Conservation (phyloP, 148 eudicot species). For the Rhododendron williamsianum region DNA sequence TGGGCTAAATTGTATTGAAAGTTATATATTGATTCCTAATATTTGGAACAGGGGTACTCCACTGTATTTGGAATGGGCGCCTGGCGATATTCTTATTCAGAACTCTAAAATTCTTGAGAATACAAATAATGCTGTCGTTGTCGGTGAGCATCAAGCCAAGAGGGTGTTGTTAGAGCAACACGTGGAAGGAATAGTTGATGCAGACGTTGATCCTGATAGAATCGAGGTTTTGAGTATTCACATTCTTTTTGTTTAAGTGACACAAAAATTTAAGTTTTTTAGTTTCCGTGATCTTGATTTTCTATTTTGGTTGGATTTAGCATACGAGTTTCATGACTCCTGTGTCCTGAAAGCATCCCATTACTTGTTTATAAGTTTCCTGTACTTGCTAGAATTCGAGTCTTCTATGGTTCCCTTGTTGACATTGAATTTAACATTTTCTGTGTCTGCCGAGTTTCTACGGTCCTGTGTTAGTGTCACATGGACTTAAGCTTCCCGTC, state of each 20-base stretch:
- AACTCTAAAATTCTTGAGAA: constrained; percentile 22
- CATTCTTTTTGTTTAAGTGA: background rate
- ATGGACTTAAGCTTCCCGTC: background rate
- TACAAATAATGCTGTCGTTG: constrained; percentile 23
- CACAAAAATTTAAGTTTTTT: background rate
- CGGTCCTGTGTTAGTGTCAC: background rate
- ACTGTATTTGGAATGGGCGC: constrained; percentile 94
- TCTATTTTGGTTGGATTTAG: background rate
- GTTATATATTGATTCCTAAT: background rate
- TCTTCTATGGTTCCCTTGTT: background rate
- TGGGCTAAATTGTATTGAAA: background rate
- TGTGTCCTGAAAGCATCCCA: background rate
- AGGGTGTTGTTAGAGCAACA: constrained; percentile 53
- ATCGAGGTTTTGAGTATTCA: constrained; percentile 63
- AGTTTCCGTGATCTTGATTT: background rate
- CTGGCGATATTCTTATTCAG: constrained; percentile 54
- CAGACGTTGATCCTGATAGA: constrained; percentile 75
- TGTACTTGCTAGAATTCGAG: background rate
- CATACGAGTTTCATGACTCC: background rate
- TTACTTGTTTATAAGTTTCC: background rate
- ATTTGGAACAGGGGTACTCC: constrained; percentile 61
- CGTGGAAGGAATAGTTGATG: constrained; percentile 43
- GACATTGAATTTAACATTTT: background rate
- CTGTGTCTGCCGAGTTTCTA: background rate
- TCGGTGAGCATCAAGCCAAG: constrained; percentile 53